Evolutionary conservation across 2,329 filamentous ascomycete genomes (phyloP).

Genomic region (Periconia sp.): DNA sequence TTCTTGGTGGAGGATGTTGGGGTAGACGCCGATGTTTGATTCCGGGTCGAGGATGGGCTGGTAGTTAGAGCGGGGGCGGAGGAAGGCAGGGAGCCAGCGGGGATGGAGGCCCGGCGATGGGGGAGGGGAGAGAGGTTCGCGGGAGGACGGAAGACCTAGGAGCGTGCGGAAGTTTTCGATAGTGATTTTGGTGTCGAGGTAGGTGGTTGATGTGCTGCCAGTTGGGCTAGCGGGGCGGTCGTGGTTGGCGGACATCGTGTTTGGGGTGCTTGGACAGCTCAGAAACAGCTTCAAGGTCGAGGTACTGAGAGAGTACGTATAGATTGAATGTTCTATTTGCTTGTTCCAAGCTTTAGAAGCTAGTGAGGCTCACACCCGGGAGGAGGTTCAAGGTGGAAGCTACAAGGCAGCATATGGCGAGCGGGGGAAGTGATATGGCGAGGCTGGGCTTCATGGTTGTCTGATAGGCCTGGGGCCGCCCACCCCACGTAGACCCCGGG

Average conservation of each 20-base stretch:
- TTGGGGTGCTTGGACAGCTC: too few relatives aligned
- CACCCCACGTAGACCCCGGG: slow-evolving; percentile 2
- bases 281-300: too few relatives aligned
- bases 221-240: slow-evolving; percentile 1
- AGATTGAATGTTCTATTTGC: too few relatives aligned
- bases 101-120: slow-evolving; percentile 5
- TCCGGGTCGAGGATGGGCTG: slow-evolving; percentile 13
- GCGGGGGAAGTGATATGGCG: background rate
- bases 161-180: slow-evolving; percentile 23
- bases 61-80: slow-evolving; percentile 2
- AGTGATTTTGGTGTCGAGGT: slow-evolving; percentile 17
- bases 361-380: too few relatives aligned
- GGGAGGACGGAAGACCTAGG: slow-evolving; percentile 16
- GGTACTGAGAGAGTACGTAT: too few relatives aligned
- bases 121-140: slow-evolving; percentile 4
- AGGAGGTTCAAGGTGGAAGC: too few relatives aligned
- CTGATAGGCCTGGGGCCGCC: background rate
- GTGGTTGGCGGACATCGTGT: background rate
- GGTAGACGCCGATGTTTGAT: slow-evolving; percentile 20
- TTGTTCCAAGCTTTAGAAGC: too few relatives aligned
- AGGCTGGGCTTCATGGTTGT: background rate
- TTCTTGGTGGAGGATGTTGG: slow-evolving; percentile 18
- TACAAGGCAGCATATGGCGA: too few relatives aligned
- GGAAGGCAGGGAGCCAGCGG: slow-evolving; percentile 15
- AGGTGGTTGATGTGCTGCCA: slow-evolving; percentile 3